Percentiles rank a stretch among this genome's conserved stretches.
Conservation (phyloP, 2,329 filamentous ascomycete genomes). For the Cladosporium sp. region DNA sequence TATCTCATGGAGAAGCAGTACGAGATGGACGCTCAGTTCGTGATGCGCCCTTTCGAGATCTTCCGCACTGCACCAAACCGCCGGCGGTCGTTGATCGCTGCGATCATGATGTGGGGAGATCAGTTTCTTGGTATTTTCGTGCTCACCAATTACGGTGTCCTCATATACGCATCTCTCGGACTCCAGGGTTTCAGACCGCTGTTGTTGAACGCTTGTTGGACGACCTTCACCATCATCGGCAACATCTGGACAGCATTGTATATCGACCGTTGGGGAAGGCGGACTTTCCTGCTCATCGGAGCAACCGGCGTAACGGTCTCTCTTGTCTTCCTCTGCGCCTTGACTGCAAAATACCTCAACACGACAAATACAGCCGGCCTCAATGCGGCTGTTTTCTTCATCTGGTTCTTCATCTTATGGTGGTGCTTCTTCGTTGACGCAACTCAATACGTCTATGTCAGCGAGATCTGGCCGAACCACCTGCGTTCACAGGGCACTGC, state of each 20-base stretch:
- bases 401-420: constrained; percentile 45
- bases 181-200: constrained; percentile 44
- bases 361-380: constrained; percentile 41
- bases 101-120: constrained; percentile 42
- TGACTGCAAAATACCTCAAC: constrained; percentile 41
- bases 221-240: constrained; percentile 44
- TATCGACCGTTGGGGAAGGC: constrained; percentile 44
- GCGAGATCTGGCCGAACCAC: constrained; percentile 50
- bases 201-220: constrained; percentile 48
- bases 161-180: constrained; percentile 44
- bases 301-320: constrained; percentile 45
- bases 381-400: constrained; percentile 44
- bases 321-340: constrained; percentile 44
- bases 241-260: constrained; percentile 47
- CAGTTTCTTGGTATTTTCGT: constrained; percentile 33
- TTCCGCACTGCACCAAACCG: constrained; percentile 47
- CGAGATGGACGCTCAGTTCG: constrained; percentile 43
- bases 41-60: constrained; percentile 43
- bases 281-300: constrained; percentile 47
- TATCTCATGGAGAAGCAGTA: constrained; percentile 49
- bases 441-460: constrained; percentile 50
- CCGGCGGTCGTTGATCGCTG: constrained; percentile 43
- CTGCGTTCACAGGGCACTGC: constrained; percentile 43
- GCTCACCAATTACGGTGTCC: constrained; percentile 44
- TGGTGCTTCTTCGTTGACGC: constrained; percentile 51